These are phyloP conservation scores for Eleusine coracana DNA, from an alignment of 176 grass and related monocot species.

Conservation along the genomic window DNA sequence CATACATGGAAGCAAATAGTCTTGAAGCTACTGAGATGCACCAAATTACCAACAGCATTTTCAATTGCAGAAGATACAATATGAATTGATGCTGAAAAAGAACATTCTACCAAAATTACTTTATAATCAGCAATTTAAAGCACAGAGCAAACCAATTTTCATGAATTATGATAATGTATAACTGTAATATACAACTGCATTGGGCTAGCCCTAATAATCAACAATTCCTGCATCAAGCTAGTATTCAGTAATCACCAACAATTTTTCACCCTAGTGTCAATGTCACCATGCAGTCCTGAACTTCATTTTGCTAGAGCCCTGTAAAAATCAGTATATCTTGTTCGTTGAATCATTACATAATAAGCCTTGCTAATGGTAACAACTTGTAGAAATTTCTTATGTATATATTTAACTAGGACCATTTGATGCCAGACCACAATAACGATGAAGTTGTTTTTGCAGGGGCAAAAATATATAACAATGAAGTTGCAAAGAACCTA, in stretches of 20 bases:
- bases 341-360: background rate
- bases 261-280: background rate
- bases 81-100: background rate
- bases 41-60: background rate
- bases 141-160: background rate
- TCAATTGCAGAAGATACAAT: background rate
- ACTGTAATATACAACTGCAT: background rate
- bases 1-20: background rate
- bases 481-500: background rate
- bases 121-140: constrained; percentile 5
- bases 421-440: constrained; percentile 8
- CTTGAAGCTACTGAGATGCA: constrained; percentile 7
- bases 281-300: constrained; percentile 13
- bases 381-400: background rate
- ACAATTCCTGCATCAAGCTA: background rate
- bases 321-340: background rate
- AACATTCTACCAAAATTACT: background rate
- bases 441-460: background rate
- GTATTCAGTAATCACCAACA: constrained; percentile 6
- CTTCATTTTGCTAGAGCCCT: background rate
- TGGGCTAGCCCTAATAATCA: background rate
- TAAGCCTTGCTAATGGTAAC: background rate
- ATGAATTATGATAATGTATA: constrained; percentile 4
- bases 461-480: background rate
- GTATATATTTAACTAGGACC: background rate